These are phyloP conservation scores for Tolypocladium album DNA, from an alignment of 2,329 filamentous ascomycete genomes.

Conservation along the genomic window DNA sequence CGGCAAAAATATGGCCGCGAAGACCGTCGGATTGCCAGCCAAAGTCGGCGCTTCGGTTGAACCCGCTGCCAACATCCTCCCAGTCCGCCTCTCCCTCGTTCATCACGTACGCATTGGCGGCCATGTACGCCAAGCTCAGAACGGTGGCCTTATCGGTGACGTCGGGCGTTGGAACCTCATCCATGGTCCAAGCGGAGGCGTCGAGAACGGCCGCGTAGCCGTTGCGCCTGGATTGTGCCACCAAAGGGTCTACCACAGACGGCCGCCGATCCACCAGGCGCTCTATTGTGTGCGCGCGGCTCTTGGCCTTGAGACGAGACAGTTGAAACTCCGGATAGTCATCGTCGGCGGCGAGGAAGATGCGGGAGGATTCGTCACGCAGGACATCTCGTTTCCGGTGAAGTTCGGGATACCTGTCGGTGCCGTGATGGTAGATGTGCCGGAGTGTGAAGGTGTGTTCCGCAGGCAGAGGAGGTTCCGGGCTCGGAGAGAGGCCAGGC, in stretches of 20 bases:
- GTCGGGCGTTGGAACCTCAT: conserved; percentile 69
- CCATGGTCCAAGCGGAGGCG: conserved; percentile 70
- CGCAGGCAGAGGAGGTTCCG: conserved; percentile 33
- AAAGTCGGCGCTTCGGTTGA: conserved; percentile 81
- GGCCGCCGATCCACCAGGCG: conserved; percentile 70
- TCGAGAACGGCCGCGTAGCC: conserved; percentile 59
- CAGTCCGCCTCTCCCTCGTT: conserved; percentile 64
- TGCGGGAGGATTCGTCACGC: conserved; percentile 32
- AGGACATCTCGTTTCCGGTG: conserved; percentile 66
- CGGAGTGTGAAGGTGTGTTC: conserved; percentile 60
- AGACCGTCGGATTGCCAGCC: conserved; percentile 87
- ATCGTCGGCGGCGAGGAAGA: conserved; percentile 54
- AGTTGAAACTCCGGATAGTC: conserved; percentile 40
- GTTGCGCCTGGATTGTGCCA: conserved; percentile 59
- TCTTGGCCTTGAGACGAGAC: conserved; percentile 48
- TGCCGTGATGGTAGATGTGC: conserved; percentile 89
- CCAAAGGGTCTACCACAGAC: conserved; percentile 65
- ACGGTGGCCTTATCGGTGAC: conserved; percentile 78
- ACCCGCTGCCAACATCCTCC: conserved; percentile 68
- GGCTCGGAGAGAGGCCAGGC: conserved; percentile 26
- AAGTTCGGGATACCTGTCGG: conserved; percentile 64
- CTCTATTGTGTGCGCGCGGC: conserved; percentile 60
- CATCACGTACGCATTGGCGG: conserved; percentile 78
- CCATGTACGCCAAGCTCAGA: conserved; percentile 76
- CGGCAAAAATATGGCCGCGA: conserved; percentile 84